Evolutionary conservation across 768 basidiomycete genomes (phyloP).

Genomic region (Suillus americanus): DNA sequence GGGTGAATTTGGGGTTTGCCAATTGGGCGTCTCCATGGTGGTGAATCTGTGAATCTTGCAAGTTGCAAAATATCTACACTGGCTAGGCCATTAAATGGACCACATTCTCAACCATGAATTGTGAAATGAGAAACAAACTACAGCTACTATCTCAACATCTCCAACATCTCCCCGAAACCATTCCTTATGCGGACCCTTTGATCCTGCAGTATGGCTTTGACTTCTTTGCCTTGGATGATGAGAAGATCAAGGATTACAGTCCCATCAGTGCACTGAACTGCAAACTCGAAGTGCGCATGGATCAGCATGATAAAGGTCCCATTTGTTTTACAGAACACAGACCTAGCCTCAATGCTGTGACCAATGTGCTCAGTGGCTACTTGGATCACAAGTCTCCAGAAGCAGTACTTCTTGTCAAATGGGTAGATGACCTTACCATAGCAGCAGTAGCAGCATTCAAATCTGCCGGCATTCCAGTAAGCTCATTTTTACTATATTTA

Average conservation of each 20-base stretch:
- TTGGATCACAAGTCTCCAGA: slow-evolving; percentile 1
- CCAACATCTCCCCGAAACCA: background rate
- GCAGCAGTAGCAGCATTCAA: slow-evolving; percentile 11
- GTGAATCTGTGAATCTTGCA: background rate
- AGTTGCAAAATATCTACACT: background rate
- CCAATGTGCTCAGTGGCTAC: slow-evolving; percentile 10
- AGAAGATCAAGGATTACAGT: background rate
- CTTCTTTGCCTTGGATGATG: background rate
- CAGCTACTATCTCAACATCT: background rate
- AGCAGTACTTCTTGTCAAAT: slow-evolving; percentile 15
- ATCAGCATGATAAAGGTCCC: slow-evolving; percentile 8
- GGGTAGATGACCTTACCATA: slow-evolving; percentile 16
- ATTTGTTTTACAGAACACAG: slow-evolving; percentile 11
- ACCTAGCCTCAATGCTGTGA: slow-evolving; percentile 7
- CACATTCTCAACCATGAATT: background rate
- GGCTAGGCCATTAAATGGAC: background rate
- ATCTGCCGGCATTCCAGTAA: slow-evolving; percentile 4
- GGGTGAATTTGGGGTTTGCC: background rate
- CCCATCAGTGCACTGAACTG: background rate
- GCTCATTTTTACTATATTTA: slow-evolving; percentile 2
- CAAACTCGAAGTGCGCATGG: background rate
- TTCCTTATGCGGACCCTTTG: background rate
- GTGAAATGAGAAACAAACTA: background rate
- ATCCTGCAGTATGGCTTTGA: background rate
- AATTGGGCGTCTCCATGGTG: background rate